Evolutionary conservation across 1,139 yeast species (phyloP).

Genomic region (Scheffersomyces segobiensis): DNA sequence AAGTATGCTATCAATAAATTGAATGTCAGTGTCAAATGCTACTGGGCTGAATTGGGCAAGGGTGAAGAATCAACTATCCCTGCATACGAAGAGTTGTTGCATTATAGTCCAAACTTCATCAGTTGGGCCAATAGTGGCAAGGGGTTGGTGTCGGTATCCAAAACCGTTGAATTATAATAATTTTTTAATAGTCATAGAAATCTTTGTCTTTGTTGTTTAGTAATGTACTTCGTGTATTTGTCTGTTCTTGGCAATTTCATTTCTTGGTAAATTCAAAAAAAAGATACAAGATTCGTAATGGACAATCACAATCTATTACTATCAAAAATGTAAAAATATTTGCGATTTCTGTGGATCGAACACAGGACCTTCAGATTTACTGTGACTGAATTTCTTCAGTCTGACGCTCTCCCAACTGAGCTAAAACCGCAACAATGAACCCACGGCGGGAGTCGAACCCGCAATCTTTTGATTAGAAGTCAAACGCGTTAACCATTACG

Average conservation of each 20-base stretch:
- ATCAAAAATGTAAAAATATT: conserved; percentile 4
- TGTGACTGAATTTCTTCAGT: conserved; percentile 57
- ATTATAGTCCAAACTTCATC: conserved; percentile 63
- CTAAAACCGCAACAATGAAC: conserved; percentile 46
- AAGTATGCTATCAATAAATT: conserved; percentile 31
- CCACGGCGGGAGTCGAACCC: conserved; percentile 51
- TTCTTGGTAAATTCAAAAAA: no score
- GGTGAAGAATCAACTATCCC: conserved; percentile 56
- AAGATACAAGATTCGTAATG: no score
- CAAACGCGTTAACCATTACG: conserved; percentile 50
- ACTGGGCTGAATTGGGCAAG: conserved; percentile 64
- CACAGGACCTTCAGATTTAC: conserved; percentile 56
- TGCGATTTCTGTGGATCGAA: conserved; percentile 46
- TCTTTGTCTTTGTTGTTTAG: background rate
- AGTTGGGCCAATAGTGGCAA: conserved; percentile 65
- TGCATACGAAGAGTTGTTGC: conserved; percentile 65
- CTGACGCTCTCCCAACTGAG: conserved; percentile 93
- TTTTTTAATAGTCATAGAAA: background rate
- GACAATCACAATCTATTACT: background rate
- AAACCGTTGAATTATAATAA: conserved; percentile 42
- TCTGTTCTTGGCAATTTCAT: background rate
- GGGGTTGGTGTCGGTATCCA: conserved; percentile 62
- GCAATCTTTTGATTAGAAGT: conserved; percentile 49
- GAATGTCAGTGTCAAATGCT: conserved; percentile 62
- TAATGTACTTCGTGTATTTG: background rate